Base-by-base conservation (phyloP, 805 yeast genomes). In the Yarrowia sp. region DNA sequence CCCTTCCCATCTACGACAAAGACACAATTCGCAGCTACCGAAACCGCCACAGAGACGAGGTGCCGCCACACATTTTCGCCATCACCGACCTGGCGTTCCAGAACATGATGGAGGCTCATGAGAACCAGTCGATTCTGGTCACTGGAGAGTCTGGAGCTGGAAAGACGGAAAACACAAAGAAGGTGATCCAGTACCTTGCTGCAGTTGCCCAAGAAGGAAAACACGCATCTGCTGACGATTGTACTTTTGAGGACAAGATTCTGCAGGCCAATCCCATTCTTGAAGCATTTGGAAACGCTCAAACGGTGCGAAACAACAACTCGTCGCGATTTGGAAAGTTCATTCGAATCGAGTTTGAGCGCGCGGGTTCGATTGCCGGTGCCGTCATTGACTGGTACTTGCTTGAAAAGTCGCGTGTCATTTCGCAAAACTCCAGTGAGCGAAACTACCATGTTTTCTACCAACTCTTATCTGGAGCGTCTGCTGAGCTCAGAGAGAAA, bases 81-180 rank as follows among this genome's bases (percentile, higher is more conserved):
- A 86, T 89, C 35, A 89, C 96, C 0, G 97, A 95, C 71, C 85
- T 85, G 53, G 96, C 98, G 1, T 90, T 86, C 70, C 84, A 90
- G 68, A 89, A 87, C 71, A 78, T 95, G 73, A 77, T 90, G 11
- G 79, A 82, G 11, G 86, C 88, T 68, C 81, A 79, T 60, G 86
- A 85, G 71, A 88, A 92, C 74, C 99, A 95, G 77, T 87, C 96
- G 11, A 91, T 95, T 65, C 79, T 95, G 58, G 98, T 95, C n/a
- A 95, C 99, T 0, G 99, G 99, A 68, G 99, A 95, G 74, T 88
- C 96, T 28, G 99, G 99, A 69, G 99, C 99, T 0, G 99, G 99
- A 63, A 95, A 95, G 74, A 95, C 99, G 0, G 99, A 95, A 77
- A 95, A 91, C 70, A 95, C 99, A 4, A 95, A 95, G 75, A 92